Conservation (phyloP, 345 rosid genomes). For the Xanthoceras sorbifolium region DNA sequence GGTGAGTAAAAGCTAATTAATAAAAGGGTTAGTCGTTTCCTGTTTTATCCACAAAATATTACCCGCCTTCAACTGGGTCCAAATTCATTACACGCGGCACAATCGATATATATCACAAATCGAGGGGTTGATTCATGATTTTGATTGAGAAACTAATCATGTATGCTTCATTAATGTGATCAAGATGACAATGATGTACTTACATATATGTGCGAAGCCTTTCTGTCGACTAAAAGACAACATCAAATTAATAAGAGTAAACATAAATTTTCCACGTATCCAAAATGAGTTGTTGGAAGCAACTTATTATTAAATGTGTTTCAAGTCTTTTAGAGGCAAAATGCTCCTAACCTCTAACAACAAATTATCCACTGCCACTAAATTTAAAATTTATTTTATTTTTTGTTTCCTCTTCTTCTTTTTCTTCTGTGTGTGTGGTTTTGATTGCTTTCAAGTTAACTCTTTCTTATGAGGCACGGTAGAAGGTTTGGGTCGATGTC, state of each 20-base stretch:
- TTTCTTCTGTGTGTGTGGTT: background rate
- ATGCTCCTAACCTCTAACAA: constrained; percentile 22
- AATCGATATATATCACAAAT: background rate
- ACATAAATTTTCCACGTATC: background rate
- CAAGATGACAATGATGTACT: background rate
- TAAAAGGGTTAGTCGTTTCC: background rate
- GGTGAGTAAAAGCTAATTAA: background rate
- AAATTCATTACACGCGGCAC: background rate
- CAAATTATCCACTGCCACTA: constrained; percentile 11
- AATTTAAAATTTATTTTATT: background rate
- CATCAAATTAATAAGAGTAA: too few relatives aligned
- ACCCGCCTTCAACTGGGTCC: background rate
- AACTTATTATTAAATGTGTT: background rate
- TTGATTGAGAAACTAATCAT: background rate
- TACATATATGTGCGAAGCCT: background rate
- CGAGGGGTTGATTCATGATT: background rate
- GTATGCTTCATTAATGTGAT: background rate
- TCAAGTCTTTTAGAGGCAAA: background rate
- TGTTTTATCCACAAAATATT: background rate
- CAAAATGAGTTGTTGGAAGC: background rate
- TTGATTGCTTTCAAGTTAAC: constrained; percentile 14
- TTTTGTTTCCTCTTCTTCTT: too few relatives aligned
- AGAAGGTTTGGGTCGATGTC: constrained; percentile 10
- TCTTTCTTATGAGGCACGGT: constrained; percentile 13
- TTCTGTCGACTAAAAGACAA: background rate